Base-by-base conservation (phyloP, 106 monocot species). In the Amphibolis antarctica region DNA sequence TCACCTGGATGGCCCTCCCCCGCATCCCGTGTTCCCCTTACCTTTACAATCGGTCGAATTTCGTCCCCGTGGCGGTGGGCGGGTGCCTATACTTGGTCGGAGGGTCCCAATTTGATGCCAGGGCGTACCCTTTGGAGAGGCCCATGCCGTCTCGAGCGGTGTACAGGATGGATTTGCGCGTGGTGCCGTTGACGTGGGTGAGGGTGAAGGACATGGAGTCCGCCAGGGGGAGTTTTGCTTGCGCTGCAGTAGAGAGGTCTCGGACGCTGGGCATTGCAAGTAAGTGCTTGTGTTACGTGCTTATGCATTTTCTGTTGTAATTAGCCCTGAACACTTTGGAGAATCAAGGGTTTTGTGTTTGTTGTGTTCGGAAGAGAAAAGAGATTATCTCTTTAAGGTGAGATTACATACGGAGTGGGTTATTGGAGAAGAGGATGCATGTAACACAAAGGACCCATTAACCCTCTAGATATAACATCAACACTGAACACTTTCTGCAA, bases 211-310 rank as follows among this genome's bases (percentile, higher is more conserved):
- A 78, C 71, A 88, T 93, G 85, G 64, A 43, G 61, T 50, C 62
- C 26, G 76, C 93, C 11, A 75, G 93, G 0, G 93, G 93, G 18
- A 77, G 83, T 68, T 88, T 88, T 64, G 93, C 93, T 24, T 81
- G 78, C 62, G 83, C 82, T 9, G 49, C 72, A 26, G 31, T 67
- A 26, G 64, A 42, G 42, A 43, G 44, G 62, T 20, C 46, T 0
- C 46, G 57, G 27, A 9, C 12, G 51, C 12, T 11, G 47, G 29
- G 29, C 48, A 62, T 23, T 62, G 19, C 42, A 12, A 26, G 57
- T 14, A 57, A 13, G 28, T 13, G 25, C 28, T 26, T 28, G 57
- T 24, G n/a, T 53, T 57, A 13, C 28, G 57, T 36, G 28, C 2
- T 57, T 28, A 5, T 57, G 25, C 3, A 4, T 27, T 0, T 56